Conservation (phyloP, 225 moss, liverwort and hornwort species). For the Sphagnum tenellum region DNA sequence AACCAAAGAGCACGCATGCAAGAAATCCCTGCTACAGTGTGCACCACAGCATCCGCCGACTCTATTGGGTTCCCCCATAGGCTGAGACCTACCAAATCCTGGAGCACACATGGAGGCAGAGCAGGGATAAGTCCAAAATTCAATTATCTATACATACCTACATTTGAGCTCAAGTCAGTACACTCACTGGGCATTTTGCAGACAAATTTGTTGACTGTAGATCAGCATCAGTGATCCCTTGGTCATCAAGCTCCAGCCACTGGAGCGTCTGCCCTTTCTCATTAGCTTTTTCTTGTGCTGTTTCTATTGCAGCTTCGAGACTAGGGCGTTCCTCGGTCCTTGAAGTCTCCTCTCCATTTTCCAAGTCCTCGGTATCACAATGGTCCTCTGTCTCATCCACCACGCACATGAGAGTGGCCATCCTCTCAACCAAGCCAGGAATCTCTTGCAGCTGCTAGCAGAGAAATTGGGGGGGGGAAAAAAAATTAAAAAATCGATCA, state of each 20-base stretch:
- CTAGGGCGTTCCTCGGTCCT: slow-evolving; percentile 8
- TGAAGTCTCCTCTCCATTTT: slow-evolving; percentile 14
- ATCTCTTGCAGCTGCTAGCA: slow-evolving; percentile 60
- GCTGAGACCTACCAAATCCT: slow-evolving; percentile 85
- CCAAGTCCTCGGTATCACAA: slow-evolving; percentile 13
- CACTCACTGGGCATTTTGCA: slow-evolving; percentile 48
- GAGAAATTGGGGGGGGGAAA: no score
- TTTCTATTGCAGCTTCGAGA: slow-evolving; percentile 24
- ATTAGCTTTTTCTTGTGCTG: slow-evolving; percentile 40
- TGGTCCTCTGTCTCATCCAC: slow-evolving; percentile 23
- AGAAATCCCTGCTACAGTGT: slow-evolving; percentile 36
- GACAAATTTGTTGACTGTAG: slow-evolving; percentile 41
- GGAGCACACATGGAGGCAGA: slow-evolving; percentile 1
- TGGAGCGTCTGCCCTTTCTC: slow-evolving; percentile 35
- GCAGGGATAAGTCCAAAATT: no score
- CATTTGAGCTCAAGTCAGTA: background rate
- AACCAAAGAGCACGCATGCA: slow-evolving; percentile 81
- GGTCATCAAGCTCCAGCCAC: slow-evolving; percentile 93
- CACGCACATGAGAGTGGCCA: slow-evolving; percentile 84
- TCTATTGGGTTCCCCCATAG: slow-evolving; percentile 84
- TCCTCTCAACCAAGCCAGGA: slow-evolving; percentile 65
- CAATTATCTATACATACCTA: no score
- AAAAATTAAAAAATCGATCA: background rate
- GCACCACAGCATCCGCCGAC: slow-evolving; percentile 55
- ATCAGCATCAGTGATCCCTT: slow-evolving; percentile 41